Evolutionary conservation across 1,284 basidiomycete genomes (phyloP), one percentile per base, ranked within the genome.

Genomic region (Tylopilus orsonianus): DNA sequence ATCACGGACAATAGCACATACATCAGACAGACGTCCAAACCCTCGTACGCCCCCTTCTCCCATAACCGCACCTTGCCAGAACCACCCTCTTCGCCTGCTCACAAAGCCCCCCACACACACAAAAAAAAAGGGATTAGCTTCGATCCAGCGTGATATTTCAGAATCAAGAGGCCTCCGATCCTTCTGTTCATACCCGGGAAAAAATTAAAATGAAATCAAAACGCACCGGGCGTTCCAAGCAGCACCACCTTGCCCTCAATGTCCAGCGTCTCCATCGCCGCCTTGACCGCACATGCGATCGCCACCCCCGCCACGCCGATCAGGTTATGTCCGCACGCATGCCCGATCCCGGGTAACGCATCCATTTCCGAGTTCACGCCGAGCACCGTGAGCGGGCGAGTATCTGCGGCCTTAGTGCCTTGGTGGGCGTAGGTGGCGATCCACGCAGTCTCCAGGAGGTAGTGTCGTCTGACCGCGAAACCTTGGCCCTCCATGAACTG

Each of bases 311-410:
- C 63, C 35, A 90, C 86, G 4, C 85, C 87, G 51, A 92, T 91
- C 42, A 91, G 71, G 59, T 89, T 90, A 64, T 91, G 87, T 5
- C 87, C 88, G 55, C 89, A 90, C 2, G 86, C 87, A 58, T 90
- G 87, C 0, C 85, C 85, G 19, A 87, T 74, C 0, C 78, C 81
- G 32, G 76, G 77, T 16, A 87, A 67, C 1, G 83, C 81, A 41
- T 82, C 80, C 80, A 81, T 81, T 73, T 93, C 89, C 2, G 85
- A 85, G 61, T 90, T 90, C 49, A 90, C 68, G 2, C 85, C 88
- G 40, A 87, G 80, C 3, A 77, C 77, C n/a, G n/a, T n/a, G n/a
- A n/a, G n/a, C n/a, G n/a, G n/a, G n/a, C n/a, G n/a, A n/a, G n/a
- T n/a, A n/a, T n/a, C n/a, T n/a, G 30, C 77, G 73, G n/a, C 79